Evolutionary conservation across 2,329 filamentous ascomycete species (phyloP).

Genomic region (Stemphylium vesicarium): DNA sequence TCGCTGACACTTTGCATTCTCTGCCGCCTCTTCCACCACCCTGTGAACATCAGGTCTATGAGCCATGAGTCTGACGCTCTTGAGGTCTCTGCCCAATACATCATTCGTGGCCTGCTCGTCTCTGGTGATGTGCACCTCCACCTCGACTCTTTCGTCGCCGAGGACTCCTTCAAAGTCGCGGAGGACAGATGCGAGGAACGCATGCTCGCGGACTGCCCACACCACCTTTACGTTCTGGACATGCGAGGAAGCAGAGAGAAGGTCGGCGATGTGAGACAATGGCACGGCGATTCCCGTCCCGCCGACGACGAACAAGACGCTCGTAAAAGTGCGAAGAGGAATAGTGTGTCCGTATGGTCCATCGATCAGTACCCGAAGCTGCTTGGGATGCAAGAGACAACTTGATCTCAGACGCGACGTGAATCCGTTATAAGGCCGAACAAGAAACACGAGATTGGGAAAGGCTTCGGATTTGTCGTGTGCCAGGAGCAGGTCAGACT

Average conservation of each 20-base stretch:
- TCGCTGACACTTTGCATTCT: conserved; percentile 32
- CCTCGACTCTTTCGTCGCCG: conserved; percentile 31
- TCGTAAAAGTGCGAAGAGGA: conserved; percentile 51
- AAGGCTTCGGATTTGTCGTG: neutral
- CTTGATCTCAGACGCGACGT: conserved; percentile 52
- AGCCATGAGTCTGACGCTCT: conserved; percentile 34
- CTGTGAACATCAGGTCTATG: conserved; percentile 50
- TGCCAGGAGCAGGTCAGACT: conserved; percentile 40
- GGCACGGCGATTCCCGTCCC: conserved; percentile 46
- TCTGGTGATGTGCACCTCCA: conserved; percentile 38
- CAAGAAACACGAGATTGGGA: conserved; percentile 53
- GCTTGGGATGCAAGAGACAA: conserved; percentile 27
- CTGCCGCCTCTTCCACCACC: conserved; percentile 43
- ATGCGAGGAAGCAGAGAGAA: conserved; percentile 23
- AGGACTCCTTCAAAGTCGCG: conserved; percentile 30
- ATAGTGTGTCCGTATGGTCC: conserved; percentile 57
- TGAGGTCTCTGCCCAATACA: conserved; percentile 19
- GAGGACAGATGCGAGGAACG: conserved; percentile 34
- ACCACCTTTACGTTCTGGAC: conserved; percentile 35
- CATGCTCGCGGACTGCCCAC: conserved; percentile 44
- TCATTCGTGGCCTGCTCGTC: conserved; percentile 33
- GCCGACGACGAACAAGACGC: conserved; percentile 46
- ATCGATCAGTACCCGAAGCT: conserved; percentile 54
- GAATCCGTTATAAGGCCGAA: conserved; percentile 60
- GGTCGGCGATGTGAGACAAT: conserved; percentile 35